Evolutionary conservation across 352 stramenopile species (phyloP), one percentile per base, ranked within the genome.

Genomic region (Globisporangium camurandrum): DNA sequence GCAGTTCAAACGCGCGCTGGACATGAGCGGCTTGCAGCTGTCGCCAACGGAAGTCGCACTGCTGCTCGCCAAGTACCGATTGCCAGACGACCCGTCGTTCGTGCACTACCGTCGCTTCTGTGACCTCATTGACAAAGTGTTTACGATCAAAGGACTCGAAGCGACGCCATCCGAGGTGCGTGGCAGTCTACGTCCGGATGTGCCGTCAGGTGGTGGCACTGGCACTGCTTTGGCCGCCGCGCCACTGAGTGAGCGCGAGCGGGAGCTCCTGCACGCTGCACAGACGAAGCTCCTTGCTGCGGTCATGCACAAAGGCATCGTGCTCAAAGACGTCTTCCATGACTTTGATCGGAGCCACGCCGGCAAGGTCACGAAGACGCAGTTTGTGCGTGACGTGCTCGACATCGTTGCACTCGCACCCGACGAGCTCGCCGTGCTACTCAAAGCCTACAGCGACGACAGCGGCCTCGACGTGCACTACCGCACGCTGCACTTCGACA

Each of bases 241-340:
- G 7, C 8, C 30, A 12, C 30, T 34, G 8, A 34, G 30, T 12
- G 30, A 34, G 8, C 8, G 30, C 30, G 79, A 93, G 38, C 51
- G 63, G 10, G 45, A 59, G 8, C 46, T 56, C 4, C 51, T 93
- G 5, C 16, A 44, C 2, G 38, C 54, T 14, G 67, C 84, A 0
- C 86, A 80, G 57, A 58, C 60, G 27, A 86, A 87, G 49, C 58
- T 93, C 1, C 49, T 76, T 0, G 57, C 68, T 11, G 76, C 82
- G 0, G 71, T 88, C n/a, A 72, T 75, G 52, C 81, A 69, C 59
- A 89, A 88, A 48, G 82, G 82, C 9, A 72, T 93, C 39, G 76
- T 93, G n/a, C 56, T 93, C 8, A 93, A 93, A 51, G 80, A 92
- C 42, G 80, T 93, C 0, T 93, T 93, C 49, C 82, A 81, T 39